These are phyloP conservation scores for Fusarium pilosicola DNA, from an alignment of 2,329 filamentous ascomycete species.

Conservation along the genomic window DNA sequence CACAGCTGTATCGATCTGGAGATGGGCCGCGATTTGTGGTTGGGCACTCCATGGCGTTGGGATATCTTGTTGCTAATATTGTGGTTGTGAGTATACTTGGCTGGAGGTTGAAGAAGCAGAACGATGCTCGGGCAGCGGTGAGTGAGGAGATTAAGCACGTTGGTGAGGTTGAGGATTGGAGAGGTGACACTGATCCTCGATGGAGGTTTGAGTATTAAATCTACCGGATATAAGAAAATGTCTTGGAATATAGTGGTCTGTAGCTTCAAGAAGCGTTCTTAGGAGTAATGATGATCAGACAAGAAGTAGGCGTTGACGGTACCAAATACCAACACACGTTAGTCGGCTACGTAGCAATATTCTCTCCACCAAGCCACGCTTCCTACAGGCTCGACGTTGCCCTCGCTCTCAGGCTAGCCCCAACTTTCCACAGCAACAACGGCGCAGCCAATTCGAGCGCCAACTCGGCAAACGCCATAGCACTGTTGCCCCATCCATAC, in stretches of 20 bases:
- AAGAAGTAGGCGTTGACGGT: too few species aligned
- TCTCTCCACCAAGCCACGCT: fast-evolving
- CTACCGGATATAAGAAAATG: fast-evolving
- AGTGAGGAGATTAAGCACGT: conserved; percentile 59
- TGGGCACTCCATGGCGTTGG: conserved; percentile 74
- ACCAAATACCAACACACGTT: neutral
- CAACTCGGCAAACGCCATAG: conserved; percentile 53
- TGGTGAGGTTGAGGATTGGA: conserved; percentile 63
- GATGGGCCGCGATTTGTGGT: conserved; percentile 71
- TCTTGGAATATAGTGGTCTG: fast-evolving
- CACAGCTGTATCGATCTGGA: conserved; percentile 71
- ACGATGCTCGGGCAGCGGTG: conserved; percentile 59
- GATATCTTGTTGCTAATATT: conserved; percentile 69
- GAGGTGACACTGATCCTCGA: conserved; percentile 70
- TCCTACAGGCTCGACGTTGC: conserved; percentile 8
- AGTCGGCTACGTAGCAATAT: fast-evolving
- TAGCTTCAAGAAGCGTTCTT: fast-evolving
- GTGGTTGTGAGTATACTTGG: conserved; percentile 64
- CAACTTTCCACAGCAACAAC: conserved; percentile 54
- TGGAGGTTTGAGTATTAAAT: conserved; percentile 70
- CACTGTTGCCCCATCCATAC: conserved; percentile 53
- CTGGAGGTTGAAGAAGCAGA: conserved; percentile 65
- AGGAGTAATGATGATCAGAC: fast-evolving
- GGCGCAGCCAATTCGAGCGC: conserved; percentile 50
- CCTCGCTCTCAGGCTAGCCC: conserved; percentile 45